Evolutionary conservation across 73 alveolate species (phyloP), one percentile per base, ranked within the genome.

Genomic region (Vitrella brassicaformis): DNA sequence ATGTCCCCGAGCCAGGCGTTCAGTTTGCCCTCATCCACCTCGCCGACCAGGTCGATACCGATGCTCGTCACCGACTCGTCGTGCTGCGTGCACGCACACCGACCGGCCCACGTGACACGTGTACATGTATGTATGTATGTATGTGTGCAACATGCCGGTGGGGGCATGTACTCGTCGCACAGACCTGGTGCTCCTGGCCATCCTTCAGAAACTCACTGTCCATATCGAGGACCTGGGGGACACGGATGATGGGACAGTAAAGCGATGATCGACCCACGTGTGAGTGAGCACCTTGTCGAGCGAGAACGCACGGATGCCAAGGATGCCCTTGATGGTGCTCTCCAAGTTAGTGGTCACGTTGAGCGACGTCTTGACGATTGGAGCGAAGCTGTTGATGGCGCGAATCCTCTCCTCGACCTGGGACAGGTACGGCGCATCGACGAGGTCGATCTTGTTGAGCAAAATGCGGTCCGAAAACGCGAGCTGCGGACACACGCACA

Each of bases 401-500:
- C 82, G 69, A 26, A 75, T 46, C 75, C 68, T 71, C 46, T 56
- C 39, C 46, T 73, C 68, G 32, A 75, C 45, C 71, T 27, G 64
- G 26, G 30, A 10, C 27, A 75, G 65, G 66, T 75, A 73, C 25
- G 47, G 31, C 71, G 28, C 80, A 0, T 30, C 25, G 80, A 72
- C 70, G 68, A 80, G 69, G 73, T 80, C 86, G 28, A 64, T 64
- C 67, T 80, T 80, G 82, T 80, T 80, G 67, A 80, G 47, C n/a
- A 80, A n/a, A 71, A 80, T 71, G 47, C 81, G 74, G 76, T 80
- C 86, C 0, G 86, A 82, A 26, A 80, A 80, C 67, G 86, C 86
- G 29, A 80, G 47, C 75, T 75, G 71, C 26, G 71, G 0, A 25
- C n/a, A n/a, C n/a, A n/a, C n/a, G n/a, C n/a, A n/a, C n/a, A n/a